Evolutionary conservation across 2,329 filamentous ascomycete species (phyloP).

Genomic region (Pyricularia pennisetigena): DNA sequence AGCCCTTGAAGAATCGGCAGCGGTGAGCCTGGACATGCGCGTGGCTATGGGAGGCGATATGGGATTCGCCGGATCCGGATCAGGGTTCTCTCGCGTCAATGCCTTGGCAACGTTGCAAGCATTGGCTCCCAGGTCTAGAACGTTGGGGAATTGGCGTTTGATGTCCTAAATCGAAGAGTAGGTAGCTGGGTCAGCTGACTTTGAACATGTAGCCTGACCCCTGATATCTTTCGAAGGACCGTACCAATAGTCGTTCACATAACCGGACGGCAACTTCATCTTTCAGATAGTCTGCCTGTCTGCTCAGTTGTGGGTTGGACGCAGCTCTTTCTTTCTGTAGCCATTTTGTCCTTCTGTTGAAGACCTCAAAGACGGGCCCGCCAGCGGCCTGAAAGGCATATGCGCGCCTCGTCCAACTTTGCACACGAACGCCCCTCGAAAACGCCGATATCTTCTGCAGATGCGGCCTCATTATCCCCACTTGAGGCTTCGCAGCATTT

Average conservation of each 20-base stretch:
- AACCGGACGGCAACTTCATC: slow-evolving; percentile 82
- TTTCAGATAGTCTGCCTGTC: slow-evolving; percentile 83
- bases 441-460: slow-evolving; percentile 7
- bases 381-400: slow-evolving; percentile 76
- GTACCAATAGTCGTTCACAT: slow-evolving; percentile 73
- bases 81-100: slow-evolving; percentile 60
- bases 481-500: slow-evolving; percentile 5
- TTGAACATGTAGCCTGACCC: not conserved
- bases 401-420: slow-evolving; percentile 35
- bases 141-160: slow-evolving; percentile 73
- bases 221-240: not conserved
- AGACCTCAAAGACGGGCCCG: slow-evolving; percentile 75
- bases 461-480: slow-evolving; percentile 8
- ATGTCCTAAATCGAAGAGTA: slow-evolving; percentile 55
- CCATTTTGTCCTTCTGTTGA: slow-evolving; percentile 82
- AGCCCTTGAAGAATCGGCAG: slow-evolving; percentile 69
- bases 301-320: slow-evolving; percentile 55
- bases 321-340: slow-evolving; percentile 85
- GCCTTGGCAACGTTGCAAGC: slow-evolving; percentile 88
- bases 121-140: slow-evolving; percentile 90
- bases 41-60: slow-evolving; percentile 56
- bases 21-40: slow-evolving; percentile 65
- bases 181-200: not conserved
- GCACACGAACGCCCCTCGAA: slow-evolving; percentile 25
- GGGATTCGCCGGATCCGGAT: slow-evolving; percentile 45